Base-by-base conservation (phyloP, 306 rosid genomes). In the Dryas octopetala region DNA sequence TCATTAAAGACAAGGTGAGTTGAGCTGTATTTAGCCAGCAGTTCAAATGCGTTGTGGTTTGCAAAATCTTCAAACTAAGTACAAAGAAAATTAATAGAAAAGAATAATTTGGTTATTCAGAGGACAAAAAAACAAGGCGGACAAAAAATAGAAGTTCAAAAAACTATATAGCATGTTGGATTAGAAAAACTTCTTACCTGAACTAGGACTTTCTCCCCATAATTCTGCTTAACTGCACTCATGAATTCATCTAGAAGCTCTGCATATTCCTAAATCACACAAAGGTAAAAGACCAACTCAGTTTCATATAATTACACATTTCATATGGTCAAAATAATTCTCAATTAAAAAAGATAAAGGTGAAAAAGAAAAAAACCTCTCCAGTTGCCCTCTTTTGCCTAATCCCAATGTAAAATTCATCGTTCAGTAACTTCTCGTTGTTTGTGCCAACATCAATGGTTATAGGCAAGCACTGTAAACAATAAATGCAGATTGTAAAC, bases 371-470 rank as follows among this genome's bases (percentile, higher is more conserved):
- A 77, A 44, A 69, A 26, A 93, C 98, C 98, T 95, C 81, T 80
- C 98, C 97, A 32, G 97, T 91, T 65, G 97, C 93, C 41, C 98
- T 82, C 82, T 83, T 91, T 9, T 92, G 97, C 82, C 57, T 83
- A 55, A 92, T 93, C 26, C 98, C 98, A 68, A 84, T 95, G 91
- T 95, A 95, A 47, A 86, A 92, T 81, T 95, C 98, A 45, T 95
- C 97, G 4, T 95, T 90, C 87, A 95, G 73, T 84, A 92, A 77
- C 74, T 83, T 77, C 87, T 92, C 89, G n/a, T 92, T 95, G 89
- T 95, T 95, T 75, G 98, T 95, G 68, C 98, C 98, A 64, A 95
- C 98, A 70, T 95, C 97, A 77, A 95, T 90, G 74, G 98, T 90
- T 61, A 95, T 82, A 43, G 97, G 98, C 90, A 95, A 86, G 87